phyloP scores from a whole-genome alignment of 1,139 yeast species.

The Starmera stellimalicola region DNA sequence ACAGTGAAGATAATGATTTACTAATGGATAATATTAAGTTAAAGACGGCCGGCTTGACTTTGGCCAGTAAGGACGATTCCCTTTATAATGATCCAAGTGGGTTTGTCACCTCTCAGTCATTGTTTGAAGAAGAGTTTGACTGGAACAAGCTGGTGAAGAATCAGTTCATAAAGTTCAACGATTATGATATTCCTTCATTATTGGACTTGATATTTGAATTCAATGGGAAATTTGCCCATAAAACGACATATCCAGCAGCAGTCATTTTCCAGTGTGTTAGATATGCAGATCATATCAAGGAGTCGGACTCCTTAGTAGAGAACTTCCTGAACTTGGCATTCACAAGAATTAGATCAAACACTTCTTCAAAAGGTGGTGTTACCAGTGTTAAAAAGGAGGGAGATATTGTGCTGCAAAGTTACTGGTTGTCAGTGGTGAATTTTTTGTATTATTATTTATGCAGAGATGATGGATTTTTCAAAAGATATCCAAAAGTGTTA shows the following conservation, averaged over 20 bases:
- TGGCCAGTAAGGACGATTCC: slow-evolving; percentile 18
- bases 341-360: slow-evolving; percentile 50
- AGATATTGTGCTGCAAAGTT: slow-evolving; percentile 61
- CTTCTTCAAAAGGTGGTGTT: slow-evolving; percentile 43
- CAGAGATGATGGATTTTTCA: slow-evolving; percentile 45
- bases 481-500: slow-evolving; percentile 43
- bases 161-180: slow-evolving; percentile 46
- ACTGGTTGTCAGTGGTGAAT: slow-evolving; percentile 64
- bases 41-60: slow-evolving; percentile 34
- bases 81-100: slow-evolving; percentile 12
- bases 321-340: slow-evolving; percentile 52
- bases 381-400: slow-evolving; percentile 42
- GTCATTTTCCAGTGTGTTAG: slow-evolving; percentile 57
- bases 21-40: slow-evolving; percentile 38
- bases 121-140: slow-evolving; percentile 21
- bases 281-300: slow-evolving; percentile 48
- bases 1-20: slow-evolving; percentile 25
- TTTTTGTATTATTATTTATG: slow-evolving; percentile 56
- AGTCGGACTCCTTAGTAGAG: slow-evolving; percentile 44
- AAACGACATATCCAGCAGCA: slow-evolving; percentile 59
- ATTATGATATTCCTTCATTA: slow-evolving; percentile 54
- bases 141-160: slow-evolving; percentile 22
- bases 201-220: slow-evolving; percentile 46
- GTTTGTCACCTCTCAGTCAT: slow-evolving; percentile 4
- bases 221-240: slow-evolving; percentile 35